Evolutionary conservation across 2,329 filamentous ascomycete species (phyloP).

Genomic region (Fusarium mexicanum): DNA sequence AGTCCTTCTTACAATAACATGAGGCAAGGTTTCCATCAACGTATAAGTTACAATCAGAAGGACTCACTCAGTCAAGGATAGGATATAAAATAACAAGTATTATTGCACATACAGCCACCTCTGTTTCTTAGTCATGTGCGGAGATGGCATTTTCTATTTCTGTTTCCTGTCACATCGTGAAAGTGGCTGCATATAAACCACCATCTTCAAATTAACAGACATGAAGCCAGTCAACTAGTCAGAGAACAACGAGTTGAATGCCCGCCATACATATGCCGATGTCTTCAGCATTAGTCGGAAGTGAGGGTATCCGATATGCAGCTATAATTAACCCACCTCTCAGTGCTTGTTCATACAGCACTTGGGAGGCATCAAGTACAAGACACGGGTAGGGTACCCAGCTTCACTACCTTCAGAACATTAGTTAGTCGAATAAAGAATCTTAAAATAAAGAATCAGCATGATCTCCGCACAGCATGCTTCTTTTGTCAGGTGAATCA

Average conservation of each 20-base stretch:
- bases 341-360: not conserved
- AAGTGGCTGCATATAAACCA: conserved; percentile 10
- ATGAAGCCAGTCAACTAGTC: not conserved
- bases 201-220: not conserved
- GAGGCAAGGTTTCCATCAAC: not conserved
- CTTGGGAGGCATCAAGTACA: not conserved
- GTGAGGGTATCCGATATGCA: not conserved
- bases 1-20: not conserved
- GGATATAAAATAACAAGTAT: not conserved
- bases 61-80: not conserved
- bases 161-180: conserved; percentile 6
- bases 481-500: conserved; percentile 20
- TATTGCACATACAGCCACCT: not conserved
- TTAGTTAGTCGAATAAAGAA: not conserved
- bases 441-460: not conserved
- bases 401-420: not conserved
- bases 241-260: not conserved
- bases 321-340: not conserved
- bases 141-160: conserved; percentile 35
- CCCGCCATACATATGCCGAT: not conserved
- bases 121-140: not conserved
- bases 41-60: not conserved
- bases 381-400: conserved; percentile 1
- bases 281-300: not conserved
- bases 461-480: conserved; percentile 28